Evolutionary conservation across 306 rosid species (phyloP), one percentile per base, ranked within the genome.

Genomic region (Lablab purpureus): DNA sequence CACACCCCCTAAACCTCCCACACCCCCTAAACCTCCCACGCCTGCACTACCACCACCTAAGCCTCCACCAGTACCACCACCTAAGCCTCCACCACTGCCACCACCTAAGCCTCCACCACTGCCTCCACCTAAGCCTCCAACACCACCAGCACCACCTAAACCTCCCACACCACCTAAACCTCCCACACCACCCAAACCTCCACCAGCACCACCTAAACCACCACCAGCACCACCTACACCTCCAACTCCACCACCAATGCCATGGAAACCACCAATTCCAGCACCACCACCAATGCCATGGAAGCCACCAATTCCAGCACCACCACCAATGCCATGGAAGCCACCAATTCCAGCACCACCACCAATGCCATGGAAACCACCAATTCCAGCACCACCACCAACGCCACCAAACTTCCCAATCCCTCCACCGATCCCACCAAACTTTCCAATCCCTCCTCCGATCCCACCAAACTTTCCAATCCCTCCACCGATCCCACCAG

Each of bases 401-500:
- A 76, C 47, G 0, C 80, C 82, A 12, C 46, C 54, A 19, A 37
- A 67, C 0, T 88, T 88, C 0, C 79, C 86, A 1, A 66, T 51
- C 0, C 86, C 87, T 0, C 54, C 34, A 0, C 82, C 82, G 8
- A 76, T 58, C 0, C 78, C 88, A 58, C 72, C 80, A 17, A 22
- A 22, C 68, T 54, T 79, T 0, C 82, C 88, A 40, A 75, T 36
- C 0, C 85, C 86, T 3, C 76, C 83, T 10, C 71, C 80, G 34
- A 58, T 7, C 1, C 83, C 82, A 14, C 62, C 75, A 23, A 50
- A 50, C 13, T 77, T 77, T 0, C 82, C 85, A 5, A 81, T 67
- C 7, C 84, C 84, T 1, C 94, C 97, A 32, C 93, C 96, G 9
- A 77, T 0, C 10, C 60, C 87, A 0, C 96, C 96, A 7, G 74